Evolutionary conservation across 2,329 filamentous ascomycete genomes (phyloP), one percentile per base, ranked within the genome.

Genomic region (Tolypocladium endophyticum): DNA sequence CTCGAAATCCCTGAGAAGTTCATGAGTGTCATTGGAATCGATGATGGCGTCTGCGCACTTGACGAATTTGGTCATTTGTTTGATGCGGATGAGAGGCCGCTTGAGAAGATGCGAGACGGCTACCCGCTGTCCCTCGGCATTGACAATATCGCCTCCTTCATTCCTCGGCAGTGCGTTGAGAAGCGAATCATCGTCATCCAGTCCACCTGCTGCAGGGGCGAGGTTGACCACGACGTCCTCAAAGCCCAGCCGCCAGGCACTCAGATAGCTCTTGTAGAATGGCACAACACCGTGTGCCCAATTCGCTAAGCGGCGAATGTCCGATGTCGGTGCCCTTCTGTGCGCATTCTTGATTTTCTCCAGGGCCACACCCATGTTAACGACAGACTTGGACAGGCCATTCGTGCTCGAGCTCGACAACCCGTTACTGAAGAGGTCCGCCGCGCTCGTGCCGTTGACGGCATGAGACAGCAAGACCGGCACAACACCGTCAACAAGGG

Each of bases 51-150:
- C 81, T 57, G 87, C 81, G 62, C 85, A 82, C 73, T 88, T 90
- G 67, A 96, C 85, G 43, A 90, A 87, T 72, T 92, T 96, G 52
- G 87, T 80, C 62, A 99, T 84, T 72, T 92, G 90, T 72, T 96
- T 97, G 62, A 97, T 78, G 55, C 94, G 85, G 28, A 96, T 86
- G 50, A 99, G 76, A 0, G 94, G 94, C 58, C 93, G 81, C 74
- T 96, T 97, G 58, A 99, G 79, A 54, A 99, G 80, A 73, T 94
- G 95, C 9, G 92, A 92, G 55, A 99, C 94, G 70, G 97, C 94
- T 11, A 97, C 92, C 57, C 91, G 86, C 71, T 97, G 91, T 16
- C 93, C 94, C 63, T 93, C 82, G 39, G 84, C 84, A 64, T 92
- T 85, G 56, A 87, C 70, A 18, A 89, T 79, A 65, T 88, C 86